Evolutionary conservation across 1,139 yeast species (phyloP), one percentile per base, ranked within the genome.

Genomic region (Candida sanyaensis): DNA sequence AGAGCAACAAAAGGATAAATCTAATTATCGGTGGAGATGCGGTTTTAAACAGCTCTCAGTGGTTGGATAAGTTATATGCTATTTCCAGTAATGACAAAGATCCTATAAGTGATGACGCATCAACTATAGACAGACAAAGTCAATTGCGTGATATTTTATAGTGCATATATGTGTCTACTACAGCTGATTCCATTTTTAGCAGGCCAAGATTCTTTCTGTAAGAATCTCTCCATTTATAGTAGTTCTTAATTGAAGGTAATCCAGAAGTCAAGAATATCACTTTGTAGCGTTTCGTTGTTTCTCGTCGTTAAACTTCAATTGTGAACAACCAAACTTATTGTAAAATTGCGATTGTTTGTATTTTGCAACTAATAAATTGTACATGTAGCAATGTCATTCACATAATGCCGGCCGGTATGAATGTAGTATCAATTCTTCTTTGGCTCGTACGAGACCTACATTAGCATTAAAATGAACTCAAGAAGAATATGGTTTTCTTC

Each of bases 321-420:
- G 96, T 1, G 96, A 86, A 43, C 96, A 75, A 7, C 90, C 90
- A 29, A 92, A 77, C 77, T 92, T 93, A 17, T 68, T 93, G 98
- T 58, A 92, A 72, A 17, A 93, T 91, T 3, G 97, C 96, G 5
- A 92, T 88, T 1, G 91, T 88, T 49, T 98, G 77, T 60, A 17
- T 90, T 85, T 47, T 92, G 81, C 84, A 92, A 83, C 62, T 92
- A 98, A 55, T 80, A 79, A 50, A 91, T 68, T 2, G 91, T 78
- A 2, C 89, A n/a, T n/a, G n/a, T n/a, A n/a, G n/a, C 80, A 47
- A 88, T 80, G 9, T 85, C 83, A 50, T 86, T 86, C 6, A 96
- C 97, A 47, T 83, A 75, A 17, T 46, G 96, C 78, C 11, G 98
- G 97, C 57, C 83, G 87, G 41, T 91, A 86, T 5, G 91, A 85